These are phyloP conservation scores for Ogataea neopini DNA, from an alignment of 805 yeast genomes.

Conservation along the genomic window DNA sequence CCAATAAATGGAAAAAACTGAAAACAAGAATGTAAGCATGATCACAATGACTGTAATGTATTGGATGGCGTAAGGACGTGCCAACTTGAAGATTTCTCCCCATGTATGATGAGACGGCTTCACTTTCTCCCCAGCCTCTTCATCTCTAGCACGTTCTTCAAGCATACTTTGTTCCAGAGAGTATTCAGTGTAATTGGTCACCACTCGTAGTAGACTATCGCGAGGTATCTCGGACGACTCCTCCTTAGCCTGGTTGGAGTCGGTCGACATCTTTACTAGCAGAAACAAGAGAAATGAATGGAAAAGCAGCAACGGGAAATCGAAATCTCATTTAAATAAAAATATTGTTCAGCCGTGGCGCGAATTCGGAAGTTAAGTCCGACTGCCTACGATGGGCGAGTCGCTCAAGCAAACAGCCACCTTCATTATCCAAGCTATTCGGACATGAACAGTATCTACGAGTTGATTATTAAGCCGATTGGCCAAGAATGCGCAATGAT, in stretches of 20 bases:
- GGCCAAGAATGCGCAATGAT: too few relatives aligned
- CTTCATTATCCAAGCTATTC: too few relatives aligned
- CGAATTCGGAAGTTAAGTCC: background rate
- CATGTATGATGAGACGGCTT: background rate
- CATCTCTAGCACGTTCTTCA: slow-evolving; percentile 2
- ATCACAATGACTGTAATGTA: slow-evolving; percentile 19
- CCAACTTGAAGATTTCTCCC: slow-evolving; percentile 10
- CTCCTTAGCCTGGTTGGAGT: too few relatives aligned
- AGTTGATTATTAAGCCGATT: too few relatives aligned
- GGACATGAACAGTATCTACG: too few relatives aligned
- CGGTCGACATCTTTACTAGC: background rate
- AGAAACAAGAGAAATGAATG: too few relatives aligned
- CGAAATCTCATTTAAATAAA: background rate
- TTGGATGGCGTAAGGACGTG: slow-evolving; percentile 12
- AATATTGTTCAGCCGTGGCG: background rate
- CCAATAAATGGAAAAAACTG: slow-evolving; percentile 51
- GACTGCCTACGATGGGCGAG: too few relatives aligned
- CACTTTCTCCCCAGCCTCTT: slow-evolving; percentile 8
- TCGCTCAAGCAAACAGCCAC: too few relatives aligned
- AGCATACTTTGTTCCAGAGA: slow-evolving; percentile 17
- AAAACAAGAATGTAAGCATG: slow-evolving; percentile 40
- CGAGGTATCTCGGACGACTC: too few relatives aligned
- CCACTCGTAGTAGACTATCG: slow-evolving; percentile 21
- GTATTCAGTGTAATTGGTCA: slow-evolving; percentile 27
- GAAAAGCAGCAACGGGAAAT: too few relatives aligned